These are phyloP conservation scores for Globomyces pollinis-pini DNA, from an alignment of 192 early-diverging fungal genomes.

Conservation along the genomic window DNA sequence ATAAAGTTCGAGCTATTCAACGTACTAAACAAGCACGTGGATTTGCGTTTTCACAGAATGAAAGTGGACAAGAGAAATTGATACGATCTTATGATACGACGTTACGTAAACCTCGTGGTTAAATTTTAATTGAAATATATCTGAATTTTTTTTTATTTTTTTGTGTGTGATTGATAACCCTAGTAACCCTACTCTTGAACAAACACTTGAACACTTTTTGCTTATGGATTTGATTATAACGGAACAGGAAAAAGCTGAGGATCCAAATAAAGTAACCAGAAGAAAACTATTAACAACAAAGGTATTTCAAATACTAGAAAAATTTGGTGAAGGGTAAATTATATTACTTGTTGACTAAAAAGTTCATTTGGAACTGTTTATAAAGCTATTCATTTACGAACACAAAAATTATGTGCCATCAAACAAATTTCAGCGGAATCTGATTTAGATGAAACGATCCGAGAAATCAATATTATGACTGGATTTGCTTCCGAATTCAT, in stretches of 20 bases:
- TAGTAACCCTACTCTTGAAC: no score
- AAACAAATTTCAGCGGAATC: constrained; percentile 45
- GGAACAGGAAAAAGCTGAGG: constrained; percentile 4
- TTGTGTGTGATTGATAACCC: not conserved
- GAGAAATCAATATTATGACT: constrained; percentile 51
- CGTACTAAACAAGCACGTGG: constrained; percentile 86
- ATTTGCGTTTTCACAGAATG: constrained; percentile 97
- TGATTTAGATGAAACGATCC: constrained; percentile 36
- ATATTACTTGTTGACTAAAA: no score
- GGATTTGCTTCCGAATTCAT: constrained; percentile 33
- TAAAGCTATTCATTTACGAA: constrained; percentile 41
- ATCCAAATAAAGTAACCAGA: constrained; percentile 18
- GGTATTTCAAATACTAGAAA: constrained; percentile 19
- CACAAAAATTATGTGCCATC: constrained; percentile 33
- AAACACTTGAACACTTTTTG: not conserved
- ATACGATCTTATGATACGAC: constrained; percentile 76
- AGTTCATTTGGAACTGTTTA: constrained; percentile 55
- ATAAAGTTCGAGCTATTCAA: constrained; percentile 86
- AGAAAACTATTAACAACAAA: no score
- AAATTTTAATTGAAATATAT: not conserved
- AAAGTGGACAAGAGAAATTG: constrained; percentile 81
- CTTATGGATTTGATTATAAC: not conserved
- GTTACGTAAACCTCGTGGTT: constrained; percentile 51
- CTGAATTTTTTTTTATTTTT: not conserved
- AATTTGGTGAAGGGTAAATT: constrained; percentile 27